These are phyloP conservation scores for Iberis pinnata DNA, from an alignment of 345 rosid species.

Conservation along the genomic window DNA sequence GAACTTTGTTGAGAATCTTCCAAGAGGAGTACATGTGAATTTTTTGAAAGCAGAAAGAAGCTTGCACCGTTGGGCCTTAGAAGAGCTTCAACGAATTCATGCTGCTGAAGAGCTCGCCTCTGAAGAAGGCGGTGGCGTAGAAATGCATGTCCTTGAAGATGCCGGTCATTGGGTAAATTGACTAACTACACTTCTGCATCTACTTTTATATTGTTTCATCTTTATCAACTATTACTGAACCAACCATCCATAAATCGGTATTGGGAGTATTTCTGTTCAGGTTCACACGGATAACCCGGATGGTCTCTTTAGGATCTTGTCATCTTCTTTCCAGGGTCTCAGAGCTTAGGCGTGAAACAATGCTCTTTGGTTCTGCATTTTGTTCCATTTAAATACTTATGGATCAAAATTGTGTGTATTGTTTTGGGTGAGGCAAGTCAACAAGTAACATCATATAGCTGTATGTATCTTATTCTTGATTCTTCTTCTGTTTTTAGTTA, in stretches of 20 bases:
- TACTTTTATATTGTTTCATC: constrained; percentile 10
- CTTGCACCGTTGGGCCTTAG: constrained; percentile 90
- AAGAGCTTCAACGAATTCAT: constrained; percentile 90
- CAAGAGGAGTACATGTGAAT: constrained; percentile 81
- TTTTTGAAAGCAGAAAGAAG: constrained; percentile 96
- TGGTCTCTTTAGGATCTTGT: constrained; percentile 82
- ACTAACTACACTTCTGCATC: neutral
- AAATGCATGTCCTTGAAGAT: constrained; percentile 96
- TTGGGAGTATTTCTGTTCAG: constrained; percentile 27
- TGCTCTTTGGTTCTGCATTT: neutral
- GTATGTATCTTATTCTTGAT: constrained; percentile 20
- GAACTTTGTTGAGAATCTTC: constrained; percentile 80
- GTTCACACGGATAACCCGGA: constrained; percentile 94
- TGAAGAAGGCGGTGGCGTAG: constrained; percentile 84
- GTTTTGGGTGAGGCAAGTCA: too few relatives aligned
- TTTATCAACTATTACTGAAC: neutral
- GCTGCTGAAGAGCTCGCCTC: constrained; percentile 80
- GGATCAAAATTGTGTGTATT: too few relatives aligned
- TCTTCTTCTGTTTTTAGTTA: neutral
- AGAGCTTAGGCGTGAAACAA: constrained; percentile 23
- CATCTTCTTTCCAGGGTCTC: constrained; percentile 61
- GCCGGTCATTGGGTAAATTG: constrained; percentile 89
- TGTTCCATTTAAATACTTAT: neutral
- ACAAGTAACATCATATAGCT: constrained; percentile 13
- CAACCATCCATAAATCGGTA: neutral